A percentile compares a stretch with the other conserved stretches of the same genome.
Conservation (phyloP, 768 basidiomycete genomes). For the Suillus sp. region DNA sequence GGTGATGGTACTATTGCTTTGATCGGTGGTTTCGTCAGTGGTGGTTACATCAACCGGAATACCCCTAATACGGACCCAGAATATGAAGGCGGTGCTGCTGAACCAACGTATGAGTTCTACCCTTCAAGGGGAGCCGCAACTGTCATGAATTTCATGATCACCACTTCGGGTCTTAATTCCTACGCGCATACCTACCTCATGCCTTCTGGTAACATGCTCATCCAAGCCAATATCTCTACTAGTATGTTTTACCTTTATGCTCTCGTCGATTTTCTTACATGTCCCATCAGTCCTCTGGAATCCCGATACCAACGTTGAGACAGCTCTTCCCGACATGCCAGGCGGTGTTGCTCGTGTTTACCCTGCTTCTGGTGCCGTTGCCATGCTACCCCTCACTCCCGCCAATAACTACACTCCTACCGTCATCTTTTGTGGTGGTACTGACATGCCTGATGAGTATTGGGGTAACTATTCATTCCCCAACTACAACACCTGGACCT, state of each 20-base stretch:
- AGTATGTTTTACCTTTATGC: constrained; percentile 41
- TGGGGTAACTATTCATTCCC: constrained; percentile 83
- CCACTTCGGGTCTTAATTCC: constrained; percentile 76
- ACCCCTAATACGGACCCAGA: constrained; percentile 67
- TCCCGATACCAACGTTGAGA: constrained; percentile 56
- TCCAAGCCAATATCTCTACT: constrained; percentile 81
- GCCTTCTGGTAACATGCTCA: constrained; percentile 74
- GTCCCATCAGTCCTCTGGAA: constrained; percentile 49
- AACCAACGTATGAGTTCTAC: constrained; percentile 84
- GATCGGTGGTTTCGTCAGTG: constrained; percentile 79
- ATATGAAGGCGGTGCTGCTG: constrained; percentile 67
- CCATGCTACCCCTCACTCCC: constrained; percentile 90
- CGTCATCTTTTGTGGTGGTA: constrained; percentile 89
- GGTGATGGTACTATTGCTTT: constrained; percentile 78
- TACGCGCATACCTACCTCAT: constrained; percentile 77
- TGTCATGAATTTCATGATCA: constrained; percentile 65
- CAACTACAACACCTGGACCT: constrained; percentile 69
- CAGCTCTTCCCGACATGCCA: constrained; percentile 72
- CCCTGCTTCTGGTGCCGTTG: constrained; percentile 84
- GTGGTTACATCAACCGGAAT: constrained; percentile 81
- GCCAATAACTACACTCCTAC: constrained; percentile 87
- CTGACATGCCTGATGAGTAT: constrained; percentile 66
- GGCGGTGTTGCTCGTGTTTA: constrained; percentile 77
- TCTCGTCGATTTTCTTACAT: not conserved
- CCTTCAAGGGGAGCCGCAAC: constrained; percentile 58